A percentile compares a stretch with the other conserved stretches of the same genome.
Conservation (phyloP, 164 flowering plant species). For the Nymphaea colorata region DNA sequence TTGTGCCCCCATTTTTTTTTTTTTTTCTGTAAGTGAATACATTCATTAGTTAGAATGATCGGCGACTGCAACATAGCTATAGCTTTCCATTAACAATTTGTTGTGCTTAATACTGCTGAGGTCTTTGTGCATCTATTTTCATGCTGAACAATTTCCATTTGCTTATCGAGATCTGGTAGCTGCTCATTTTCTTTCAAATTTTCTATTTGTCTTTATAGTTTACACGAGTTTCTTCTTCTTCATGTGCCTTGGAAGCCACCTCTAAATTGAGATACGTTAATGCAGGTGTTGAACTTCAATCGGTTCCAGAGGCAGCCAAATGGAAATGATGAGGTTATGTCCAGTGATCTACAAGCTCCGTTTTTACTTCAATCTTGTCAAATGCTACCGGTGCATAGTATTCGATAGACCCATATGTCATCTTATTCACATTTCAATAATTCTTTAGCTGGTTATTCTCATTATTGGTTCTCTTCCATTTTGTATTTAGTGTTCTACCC, state of each 20-base stretch:
- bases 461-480: no score
- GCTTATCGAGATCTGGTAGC: neutral
- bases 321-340: constrained; percentile 76
- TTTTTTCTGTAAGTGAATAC: no score
- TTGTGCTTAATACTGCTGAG: neutral
- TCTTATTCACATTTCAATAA: neutral
- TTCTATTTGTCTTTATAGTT: no score
- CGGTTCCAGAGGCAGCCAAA: constrained; percentile 81
- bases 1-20: no score
- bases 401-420: neutral
- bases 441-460: neutral
- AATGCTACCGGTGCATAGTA: no score
- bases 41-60: no score
- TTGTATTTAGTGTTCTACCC: neutral
- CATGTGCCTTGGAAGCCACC: no score
- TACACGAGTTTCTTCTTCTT: no score
- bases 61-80: no score
- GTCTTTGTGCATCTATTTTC: neutral
- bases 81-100: no score
- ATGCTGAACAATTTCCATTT: neutral
- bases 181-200: no score
- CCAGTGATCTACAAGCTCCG: neutral
- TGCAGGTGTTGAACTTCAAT: constrained; percentile 64
- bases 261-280: no score
- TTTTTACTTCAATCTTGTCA: neutral